These are phyloP conservation scores for Linum trigynum DNA, from an alignment of 345 rosid genomes.

Conservation along the genomic window DNA sequence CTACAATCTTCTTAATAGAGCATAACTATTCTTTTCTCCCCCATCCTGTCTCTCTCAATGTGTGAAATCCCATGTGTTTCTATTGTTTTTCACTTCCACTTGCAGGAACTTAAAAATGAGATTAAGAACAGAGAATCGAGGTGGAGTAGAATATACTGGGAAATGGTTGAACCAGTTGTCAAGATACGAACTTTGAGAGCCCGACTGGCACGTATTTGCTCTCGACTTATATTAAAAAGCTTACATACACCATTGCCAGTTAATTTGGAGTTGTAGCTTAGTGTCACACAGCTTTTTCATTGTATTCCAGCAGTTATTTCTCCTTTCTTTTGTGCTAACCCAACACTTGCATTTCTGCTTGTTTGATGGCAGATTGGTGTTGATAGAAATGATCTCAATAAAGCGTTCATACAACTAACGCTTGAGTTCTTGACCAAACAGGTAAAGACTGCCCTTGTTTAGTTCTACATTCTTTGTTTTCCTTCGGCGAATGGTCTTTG, in stretches of 20 bases:
- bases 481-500: too few species aligned
- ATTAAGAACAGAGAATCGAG: constrained; percentile 72
- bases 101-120: constrained; percentile 75
- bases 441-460: constrained; percentile 30
- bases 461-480: not conserved
- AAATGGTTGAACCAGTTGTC: constrained; percentile 74
- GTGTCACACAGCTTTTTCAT: too few species aligned
- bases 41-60: not conserved
- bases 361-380: constrained; percentile 57
- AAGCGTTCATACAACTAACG: constrained; percentile 75
- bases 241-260: too few species aligned
- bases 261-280: too few species aligned
- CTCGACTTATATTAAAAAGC: not conserved
- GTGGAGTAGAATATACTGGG: constrained; percentile 78
- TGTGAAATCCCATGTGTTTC: not conserved
- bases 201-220: constrained; percentile 52
- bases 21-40: not conserved
- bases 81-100: constrained; percentile 9
- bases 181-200: constrained; percentile 85
- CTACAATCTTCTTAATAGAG: not conserved
- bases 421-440: constrained; percentile 80
- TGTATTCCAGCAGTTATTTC: too few species aligned
- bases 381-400: constrained; percentile 56
- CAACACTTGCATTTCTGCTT: constrained; percentile 1
- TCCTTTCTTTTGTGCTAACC: not conserved